These are phyloP conservation scores for Dendrostoma leiphaemia DNA, from an alignment of 2,329 filamentous ascomycete genomes.

Conservation along the genomic window DNA sequence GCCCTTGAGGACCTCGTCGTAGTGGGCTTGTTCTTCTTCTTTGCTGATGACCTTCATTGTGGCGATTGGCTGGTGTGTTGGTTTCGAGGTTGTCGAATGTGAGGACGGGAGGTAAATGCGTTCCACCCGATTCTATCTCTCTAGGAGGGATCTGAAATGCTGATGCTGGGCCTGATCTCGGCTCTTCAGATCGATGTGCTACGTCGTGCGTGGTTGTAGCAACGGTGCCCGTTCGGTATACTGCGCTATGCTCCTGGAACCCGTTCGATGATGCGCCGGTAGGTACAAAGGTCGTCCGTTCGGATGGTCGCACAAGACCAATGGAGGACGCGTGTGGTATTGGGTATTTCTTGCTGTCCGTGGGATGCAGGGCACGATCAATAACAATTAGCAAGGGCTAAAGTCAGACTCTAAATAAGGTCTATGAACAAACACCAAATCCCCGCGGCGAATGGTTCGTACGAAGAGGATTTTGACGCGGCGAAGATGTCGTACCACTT, in stretches of 20 bases:
- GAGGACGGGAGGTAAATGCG: no score
- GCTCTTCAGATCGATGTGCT: not conserved
- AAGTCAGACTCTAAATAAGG: not conserved
- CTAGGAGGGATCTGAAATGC: not conserved
- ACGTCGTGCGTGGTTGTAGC: not conserved
- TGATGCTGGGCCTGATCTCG: not conserved
- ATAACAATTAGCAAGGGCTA: no score
- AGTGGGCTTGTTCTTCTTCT: conserved; percentile 88
- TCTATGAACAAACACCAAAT: not conserved
- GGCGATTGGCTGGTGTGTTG: conserved; percentile 23
- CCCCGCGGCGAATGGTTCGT: not conserved
- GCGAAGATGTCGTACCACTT: not conserved
- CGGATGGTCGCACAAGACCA: not conserved
- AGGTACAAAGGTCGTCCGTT: no score
- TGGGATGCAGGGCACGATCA: no score
- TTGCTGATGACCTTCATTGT: conserved; percentile 94
- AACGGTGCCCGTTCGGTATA: not conserved
- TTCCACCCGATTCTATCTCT: no score
- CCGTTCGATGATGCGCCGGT: not conserved
- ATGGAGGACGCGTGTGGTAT: no score
- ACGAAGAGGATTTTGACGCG: not conserved
- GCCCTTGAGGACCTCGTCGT: conserved; percentile 75
- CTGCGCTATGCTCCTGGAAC: not conserved
- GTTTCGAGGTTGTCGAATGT: not conserved
- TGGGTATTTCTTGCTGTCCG: no score